Percentiles rank a stretch among this genome's conserved stretches.
phyloP scores from a whole-genome alignment of 2,329 filamentous ascomycete species.

The Fusarium concolor region DNA sequence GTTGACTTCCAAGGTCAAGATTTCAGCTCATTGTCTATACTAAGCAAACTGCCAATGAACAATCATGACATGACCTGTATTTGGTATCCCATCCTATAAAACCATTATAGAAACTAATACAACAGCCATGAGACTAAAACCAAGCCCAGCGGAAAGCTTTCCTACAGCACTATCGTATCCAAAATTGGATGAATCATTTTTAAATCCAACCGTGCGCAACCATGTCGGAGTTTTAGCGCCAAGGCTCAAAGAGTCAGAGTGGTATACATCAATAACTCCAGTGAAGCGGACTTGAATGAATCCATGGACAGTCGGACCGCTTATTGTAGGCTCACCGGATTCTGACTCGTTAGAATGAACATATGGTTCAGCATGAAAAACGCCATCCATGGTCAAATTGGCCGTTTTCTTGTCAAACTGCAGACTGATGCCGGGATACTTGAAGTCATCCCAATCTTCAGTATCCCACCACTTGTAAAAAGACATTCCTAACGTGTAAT shows the following conservation, averaged over 20 bases:
- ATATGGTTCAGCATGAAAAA: not conserved
- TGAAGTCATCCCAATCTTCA: slow-evolving; percentile 3
- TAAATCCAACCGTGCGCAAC: slow-evolving; percentile 4
- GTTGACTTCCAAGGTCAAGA: too few species aligned
- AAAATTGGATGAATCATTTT: slow-evolving; percentile 1
- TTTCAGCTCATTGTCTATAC: too few species aligned
- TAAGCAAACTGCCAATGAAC: too few species aligned
- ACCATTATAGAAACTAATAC: not conserved
- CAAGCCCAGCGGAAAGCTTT: not conserved
- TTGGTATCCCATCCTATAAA: not conserved
- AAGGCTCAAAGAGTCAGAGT: not conserved
- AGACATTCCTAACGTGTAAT: not conserved
- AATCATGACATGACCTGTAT: too few species aligned
- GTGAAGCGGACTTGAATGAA: not conserved
- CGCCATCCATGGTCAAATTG: not conserved
- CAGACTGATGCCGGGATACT: not conserved
- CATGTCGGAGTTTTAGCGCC: not conserved
- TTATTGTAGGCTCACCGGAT: too few species aligned
- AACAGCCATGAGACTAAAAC: not conserved
- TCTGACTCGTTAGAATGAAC: not conserved
- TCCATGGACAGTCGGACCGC: not conserved
- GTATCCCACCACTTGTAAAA: fast-evolving
- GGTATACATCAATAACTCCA: not conserved
- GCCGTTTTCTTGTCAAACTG: slow-evolving; percentile 11
- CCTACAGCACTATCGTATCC: not conserved